Conservation (phyloP, 2,329 filamentous ascomycete genomes). For the Pestalotiopsis sp. region DNA sequence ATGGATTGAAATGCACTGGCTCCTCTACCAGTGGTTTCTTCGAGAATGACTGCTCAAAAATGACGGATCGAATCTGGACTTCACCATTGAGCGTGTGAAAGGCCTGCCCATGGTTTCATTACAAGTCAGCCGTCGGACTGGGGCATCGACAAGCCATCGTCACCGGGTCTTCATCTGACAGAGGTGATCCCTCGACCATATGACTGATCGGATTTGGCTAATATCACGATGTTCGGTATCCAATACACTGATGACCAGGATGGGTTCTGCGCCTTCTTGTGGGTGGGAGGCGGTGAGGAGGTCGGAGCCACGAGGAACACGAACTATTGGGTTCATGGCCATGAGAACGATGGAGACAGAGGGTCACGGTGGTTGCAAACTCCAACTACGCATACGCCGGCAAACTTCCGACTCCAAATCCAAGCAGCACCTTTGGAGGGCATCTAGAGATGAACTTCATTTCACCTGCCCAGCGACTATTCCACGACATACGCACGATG, state of each 20-base stretch:
- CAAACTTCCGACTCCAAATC: not conserved
- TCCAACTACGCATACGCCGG: not conserved
- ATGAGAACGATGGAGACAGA: not conserved
- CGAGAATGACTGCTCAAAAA: not conserved
- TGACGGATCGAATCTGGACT: not conserved
- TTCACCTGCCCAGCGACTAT: not conserved
- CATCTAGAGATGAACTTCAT: not conserved
- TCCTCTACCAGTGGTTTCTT: not conserved
- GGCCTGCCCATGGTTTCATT: not conserved
- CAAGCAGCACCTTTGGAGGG: not conserved
- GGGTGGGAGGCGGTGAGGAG: not conserved
- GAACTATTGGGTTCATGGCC: not conserved
- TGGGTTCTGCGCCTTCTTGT: not conserved
- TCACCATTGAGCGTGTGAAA: not conserved
- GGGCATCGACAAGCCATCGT: not conserved
- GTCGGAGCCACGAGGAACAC: not conserved
- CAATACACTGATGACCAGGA: not conserved
- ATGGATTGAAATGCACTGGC: not conserved
- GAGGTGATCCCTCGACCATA: not conserved
- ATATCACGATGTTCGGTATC: not conserved
- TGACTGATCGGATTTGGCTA: not conserved
- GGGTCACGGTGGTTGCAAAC: not conserved
- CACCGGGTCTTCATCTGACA: not conserved
- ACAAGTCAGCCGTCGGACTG: not conserved
- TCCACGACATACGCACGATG: not conserved